Evolutionary conservation across 768 basidiomycete species (phyloP), one percentile per base, ranked within the genome.

Genomic region (Russula sp.): DNA sequence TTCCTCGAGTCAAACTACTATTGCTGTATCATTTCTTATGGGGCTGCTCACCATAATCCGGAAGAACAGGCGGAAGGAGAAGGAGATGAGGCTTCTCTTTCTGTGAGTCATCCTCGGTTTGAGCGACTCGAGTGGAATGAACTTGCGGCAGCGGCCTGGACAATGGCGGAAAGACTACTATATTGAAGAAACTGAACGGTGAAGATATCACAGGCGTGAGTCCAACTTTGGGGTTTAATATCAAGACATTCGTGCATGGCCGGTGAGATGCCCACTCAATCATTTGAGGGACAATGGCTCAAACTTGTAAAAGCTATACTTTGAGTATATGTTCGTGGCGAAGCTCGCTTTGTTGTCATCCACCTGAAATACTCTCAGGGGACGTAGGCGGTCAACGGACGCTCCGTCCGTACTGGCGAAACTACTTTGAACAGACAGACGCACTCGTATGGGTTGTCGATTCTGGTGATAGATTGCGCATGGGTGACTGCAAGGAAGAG

Each of bases 371-470:
- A 45, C 47, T 20, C 58, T 61, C 69, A 98, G 95, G 96, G 97
- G 97, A 99, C 73, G 94, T 98, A 40, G 97, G 97, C 40, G 96
- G 97, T 27, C 97, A 99, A 74, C 85, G 88, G 61, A 95, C 93
- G 0, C 85, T 99, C 56, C 84, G 97, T 35, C 96, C 97, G 7
- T 98, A 98, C 74, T 99, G 97, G 97, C 80, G 93, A 31, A 99
- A 98, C 74, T 98, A 98, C 76, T 98, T 98, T 69, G 97, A 99
- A 75, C 92, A 94, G 75, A 98, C 97, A 10, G 97, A 98, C 75
- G 96, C 91, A 7, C 80, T 99, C 49, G 94, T 98, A 39, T 99
- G 97, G 97, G 96, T 99, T 18, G 95, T 99, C 47, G 97, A 99
- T 77, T 96, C 94, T 0, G 84, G 89, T 42, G 96, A 98, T 76